Conservation (phyloP, 495 filamentous ascomycete species). For the Trypethelium eluteriae region DNA sequence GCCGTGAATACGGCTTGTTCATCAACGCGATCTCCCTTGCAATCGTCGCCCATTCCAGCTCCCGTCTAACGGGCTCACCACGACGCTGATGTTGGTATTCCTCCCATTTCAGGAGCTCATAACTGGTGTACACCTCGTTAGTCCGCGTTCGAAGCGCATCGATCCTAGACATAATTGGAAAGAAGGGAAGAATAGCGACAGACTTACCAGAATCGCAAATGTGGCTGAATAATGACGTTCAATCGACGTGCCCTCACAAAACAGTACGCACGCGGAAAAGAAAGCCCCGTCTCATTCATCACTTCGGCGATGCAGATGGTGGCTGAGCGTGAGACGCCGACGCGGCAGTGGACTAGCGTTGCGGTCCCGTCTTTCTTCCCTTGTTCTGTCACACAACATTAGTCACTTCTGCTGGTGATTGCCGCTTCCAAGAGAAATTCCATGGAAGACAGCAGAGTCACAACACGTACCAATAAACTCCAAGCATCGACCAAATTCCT, state of each 20-base stretch:
- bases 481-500: conserved; percentile 79
- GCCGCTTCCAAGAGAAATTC: not conserved
- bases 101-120: conserved; percentile 86
- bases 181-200: not conserved
- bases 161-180: no score
- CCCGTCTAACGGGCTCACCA: conserved; percentile 50
- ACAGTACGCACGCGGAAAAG: conserved; percentile 90
- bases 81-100: conserved; percentile 50
- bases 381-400: conserved; percentile 46
- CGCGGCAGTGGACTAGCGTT: conserved; percentile 94
- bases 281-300: conserved; percentile 70
- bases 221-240: conserved; percentile 66
- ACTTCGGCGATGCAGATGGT: conserved; percentile 99
- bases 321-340: conserved; percentile 88
- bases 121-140: conserved; percentile 34
- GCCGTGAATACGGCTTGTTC: conserved; percentile 76
- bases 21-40: conserved; percentile 85
- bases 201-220: conserved; percentile 59
- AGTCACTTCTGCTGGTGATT: no score
- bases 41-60: conserved; percentile 86
- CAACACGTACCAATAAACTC: conserved; percentile 75
- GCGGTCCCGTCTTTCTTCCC: conserved; percentile 67
- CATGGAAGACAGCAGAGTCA: conserved; percentile 5
- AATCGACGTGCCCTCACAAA: conserved; percentile 87
- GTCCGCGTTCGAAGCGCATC: not conserved